Evolutionary conservation across 208 protist genomes (phyloP).

Genomic region (Acanthamoeba royreba): DNA sequence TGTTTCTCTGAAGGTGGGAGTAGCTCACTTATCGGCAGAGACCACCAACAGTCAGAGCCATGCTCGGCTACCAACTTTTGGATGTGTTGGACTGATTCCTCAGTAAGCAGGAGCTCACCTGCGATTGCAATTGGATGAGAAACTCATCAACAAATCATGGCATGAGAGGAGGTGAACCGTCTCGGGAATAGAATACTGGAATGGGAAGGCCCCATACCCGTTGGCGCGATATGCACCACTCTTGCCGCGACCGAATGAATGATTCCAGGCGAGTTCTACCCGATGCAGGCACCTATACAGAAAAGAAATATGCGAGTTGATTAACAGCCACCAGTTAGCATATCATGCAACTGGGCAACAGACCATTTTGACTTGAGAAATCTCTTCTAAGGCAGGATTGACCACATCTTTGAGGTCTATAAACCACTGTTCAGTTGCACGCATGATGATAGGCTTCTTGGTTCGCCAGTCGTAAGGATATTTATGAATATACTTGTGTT

Average conservation of each 20-base stretch:
- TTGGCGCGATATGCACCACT: constrained; percentile 88
- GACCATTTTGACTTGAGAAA: constrained; percentile 51
- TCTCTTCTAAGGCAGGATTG: constrained; percentile 53
- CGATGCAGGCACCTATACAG: neutral
- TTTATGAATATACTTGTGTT: constrained; percentile 74
- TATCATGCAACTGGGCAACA: no score
- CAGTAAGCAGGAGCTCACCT: constrained; percentile 61
- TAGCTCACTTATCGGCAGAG: constrained; percentile 47
- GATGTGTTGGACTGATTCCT: constrained; percentile 73
- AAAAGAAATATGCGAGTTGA: no score
- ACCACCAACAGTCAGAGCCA: constrained; percentile 76
- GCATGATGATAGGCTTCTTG: constrained; percentile 74
- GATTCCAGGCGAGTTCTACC: constrained; percentile 62
- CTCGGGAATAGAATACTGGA: neutral
- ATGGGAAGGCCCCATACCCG: constrained; percentile 86
- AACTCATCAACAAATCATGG: neutral
- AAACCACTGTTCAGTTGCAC: constrained; percentile 81
- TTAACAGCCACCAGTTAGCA: no score
- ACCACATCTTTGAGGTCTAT: constrained; percentile 60
- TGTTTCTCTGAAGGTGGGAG: constrained; percentile 63
- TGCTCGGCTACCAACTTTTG: constrained; percentile 66
- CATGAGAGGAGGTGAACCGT: neutral
- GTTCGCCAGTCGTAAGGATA: constrained; percentile 89
- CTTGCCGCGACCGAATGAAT: constrained; percentile 71
- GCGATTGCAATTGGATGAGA: neutral